Base-by-base conservation (phyloP, 129 eudicot genomes). In the Heracleum sosnowskyi region DNA sequence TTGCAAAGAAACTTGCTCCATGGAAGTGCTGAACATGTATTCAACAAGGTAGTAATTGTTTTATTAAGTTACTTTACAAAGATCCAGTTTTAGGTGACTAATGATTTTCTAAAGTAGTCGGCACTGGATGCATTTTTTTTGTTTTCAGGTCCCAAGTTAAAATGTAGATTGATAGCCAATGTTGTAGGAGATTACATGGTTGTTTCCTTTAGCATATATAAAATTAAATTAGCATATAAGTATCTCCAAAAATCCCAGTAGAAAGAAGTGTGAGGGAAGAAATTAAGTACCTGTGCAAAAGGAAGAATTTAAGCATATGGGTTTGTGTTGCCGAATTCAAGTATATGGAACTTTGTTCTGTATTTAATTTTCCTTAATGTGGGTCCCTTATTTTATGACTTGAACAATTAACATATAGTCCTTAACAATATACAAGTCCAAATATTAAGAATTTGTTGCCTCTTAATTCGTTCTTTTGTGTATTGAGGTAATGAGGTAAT, bases 1-100 rank as follows among this genome's bases (percentile, higher is more conserved):
- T 77, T 82, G 36, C 93, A 81, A 77, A 84, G 86, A 73, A 84
- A 82, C 57, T 78, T 91, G 83, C 91, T 94, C 77, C 76, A 81
- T 79, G 84, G 91, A 22, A 84, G 82, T 87, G 90, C 97, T 34
- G 98, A 91, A 82, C 89, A 87, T 78, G 90, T 90, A 76, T 78
- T 94, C 36, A 80, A 83, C 49, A 94, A 91, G 97, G 98, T 94
- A 69, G 77, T 39, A 76, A 51, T 17, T 45, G 2, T 44, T 44
- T 40, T 28, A 41, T 41, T 6, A 39, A 41, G 29, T 72, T 20
- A 72, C 28, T 72, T 39, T 1, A 37, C 13, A 40, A 39, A 10
- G 76, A 26, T n/a, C n/a, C n/a, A n/a, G 71, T 36, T 33, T 70
- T 70, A 37, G 75, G 47, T 70, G 28, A 20, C 46, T 35, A 0